Percentiles rank a stretch among this genome's conserved stretches.
Conservation (phyloP, 139 green algal species). For the Zygnema circumcarinatum region DNA sequence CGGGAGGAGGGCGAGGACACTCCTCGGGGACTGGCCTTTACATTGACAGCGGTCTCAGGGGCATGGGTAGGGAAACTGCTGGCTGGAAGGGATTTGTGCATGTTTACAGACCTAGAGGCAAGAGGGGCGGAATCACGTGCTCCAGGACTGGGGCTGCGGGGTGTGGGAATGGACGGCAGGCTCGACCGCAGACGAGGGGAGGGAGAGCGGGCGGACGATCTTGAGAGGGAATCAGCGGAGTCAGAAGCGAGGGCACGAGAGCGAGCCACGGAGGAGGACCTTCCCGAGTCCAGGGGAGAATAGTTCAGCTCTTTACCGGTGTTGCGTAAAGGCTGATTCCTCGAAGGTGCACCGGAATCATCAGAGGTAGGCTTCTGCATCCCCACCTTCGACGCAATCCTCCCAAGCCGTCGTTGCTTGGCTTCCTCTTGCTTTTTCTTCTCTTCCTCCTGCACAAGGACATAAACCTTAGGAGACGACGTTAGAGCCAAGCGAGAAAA, state of each 20-base stretch:
- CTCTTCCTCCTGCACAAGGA: background rate
- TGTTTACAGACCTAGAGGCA: background rate
- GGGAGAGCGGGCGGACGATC: background rate
- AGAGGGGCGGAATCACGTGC: background rate
- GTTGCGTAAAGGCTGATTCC: background rate
- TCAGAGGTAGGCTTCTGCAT: background rate
- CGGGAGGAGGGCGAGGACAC: background rate
- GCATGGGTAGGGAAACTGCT: too few relatives aligned
- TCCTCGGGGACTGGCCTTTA: background rate
- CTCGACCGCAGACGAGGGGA: background rate
- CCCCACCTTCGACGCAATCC: conserved; percentile 14
- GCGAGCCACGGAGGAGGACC: background rate
- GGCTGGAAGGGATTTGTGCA: background rate
- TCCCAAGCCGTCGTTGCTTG: background rate
- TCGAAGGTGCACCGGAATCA: background rate
- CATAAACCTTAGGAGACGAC: too few relatives aligned
- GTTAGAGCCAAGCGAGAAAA: too few relatives aligned
- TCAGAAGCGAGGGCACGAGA: background rate
- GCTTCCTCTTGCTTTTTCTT: conserved; percentile 16
- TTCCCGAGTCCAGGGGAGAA: background rate
- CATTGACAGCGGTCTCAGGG: background rate
- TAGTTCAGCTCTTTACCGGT: background rate
- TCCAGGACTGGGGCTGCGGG: background rate
- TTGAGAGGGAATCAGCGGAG: background rate
- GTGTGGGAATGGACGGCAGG: background rate